Base-by-base conservation (phyloP, 164 flowering plant genomes). In the Berberis vulgaris region DNA sequence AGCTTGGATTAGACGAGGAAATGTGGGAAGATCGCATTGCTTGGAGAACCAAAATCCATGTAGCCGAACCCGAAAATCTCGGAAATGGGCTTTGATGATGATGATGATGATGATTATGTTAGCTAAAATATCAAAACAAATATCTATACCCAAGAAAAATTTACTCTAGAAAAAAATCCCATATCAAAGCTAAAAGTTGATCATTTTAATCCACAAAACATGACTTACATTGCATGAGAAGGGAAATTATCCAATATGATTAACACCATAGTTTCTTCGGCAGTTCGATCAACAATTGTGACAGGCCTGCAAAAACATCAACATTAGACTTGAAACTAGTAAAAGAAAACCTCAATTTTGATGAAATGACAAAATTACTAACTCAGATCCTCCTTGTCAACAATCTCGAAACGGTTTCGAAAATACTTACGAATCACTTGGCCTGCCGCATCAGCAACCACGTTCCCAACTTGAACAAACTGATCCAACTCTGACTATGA, bases 211-310 rank as follows among this genome's bases (percentile, higher is more conserved):
- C 11, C 11, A 6, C 59, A 4, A 8, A 61, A 57, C 45, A 12
- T 43, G 41, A 62, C 91, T 79, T 60, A 91, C 99, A 95, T 81
- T 61, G 96, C 99, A 81, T 95, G 99, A 70, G 90, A 77, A 72
- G 97, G 97, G 40, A 89, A 81, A 65, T 74, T 79, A 70, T 86
- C 86, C 43, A 78, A 62, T 46, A 95, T 75, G 41, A 95, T 78
- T 5, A 86, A 80, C 60, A 81, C 82, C 99, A 95, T 94, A 40
- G 96, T 52, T 62, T 91, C 99, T 74, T 95, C 99, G 1, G 99
- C 99, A 49, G 80, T 77, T 76, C 75, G 77, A 69, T 94, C 99
- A 47, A 97, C 99, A 63, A 91, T 83, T 2, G 99, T 94, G 11
- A 94, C 99, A 57, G 99, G 99, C 99, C 97, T 94, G 26, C 26